Conservation (phyloP, 257 asterid species). For the Paulownia fortunei region DNA sequence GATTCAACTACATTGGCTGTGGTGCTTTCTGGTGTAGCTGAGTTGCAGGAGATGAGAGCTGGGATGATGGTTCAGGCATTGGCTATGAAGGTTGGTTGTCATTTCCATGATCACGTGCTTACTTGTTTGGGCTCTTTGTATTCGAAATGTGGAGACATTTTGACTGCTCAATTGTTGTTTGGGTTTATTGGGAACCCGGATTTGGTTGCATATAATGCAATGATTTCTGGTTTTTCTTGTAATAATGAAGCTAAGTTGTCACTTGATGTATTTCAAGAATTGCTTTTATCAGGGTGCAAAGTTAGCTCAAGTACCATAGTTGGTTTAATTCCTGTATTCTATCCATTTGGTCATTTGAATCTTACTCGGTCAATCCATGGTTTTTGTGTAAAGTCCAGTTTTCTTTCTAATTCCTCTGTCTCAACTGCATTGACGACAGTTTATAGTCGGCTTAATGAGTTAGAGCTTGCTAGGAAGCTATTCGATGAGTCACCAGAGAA, state of each 20-base stretch:
- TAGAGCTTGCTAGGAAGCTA: conserved; percentile 63
- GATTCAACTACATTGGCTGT: conserved; percentile 83
- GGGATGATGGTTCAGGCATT: conserved; percentile 82
- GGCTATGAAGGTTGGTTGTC: conserved; percentile 70
- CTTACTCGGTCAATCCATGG: conserved; percentile 64
- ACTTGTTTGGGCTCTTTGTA: conserved; percentile 78
- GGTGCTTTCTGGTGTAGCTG: conserved; percentile 69
- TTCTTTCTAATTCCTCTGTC: conserved; percentile 55
- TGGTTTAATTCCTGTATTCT: conserved; percentile 75
- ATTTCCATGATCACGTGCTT: conserved; percentile 66
- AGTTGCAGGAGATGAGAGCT: conserved; percentile 67
- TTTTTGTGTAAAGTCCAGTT: conserved; percentile 61
- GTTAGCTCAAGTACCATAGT: conserved; percentile 74
- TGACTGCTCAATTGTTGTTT: conserved; percentile 62
- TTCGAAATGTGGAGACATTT: conserved; percentile 78
- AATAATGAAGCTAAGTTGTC: conserved; percentile 57
- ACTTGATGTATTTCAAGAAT: conserved; percentile 59
- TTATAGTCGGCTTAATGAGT: conserved; percentile 72
- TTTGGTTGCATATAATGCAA: conserved; percentile 73
- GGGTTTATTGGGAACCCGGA: conserved; percentile 64
- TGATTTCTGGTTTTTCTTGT: conserved; percentile 72
- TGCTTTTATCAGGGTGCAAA: conserved; percentile 55
- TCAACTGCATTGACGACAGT: conserved; percentile 83
- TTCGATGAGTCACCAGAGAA: conserved; percentile 71
- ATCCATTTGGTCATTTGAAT: conserved; percentile 72